Evolutionary conservation across 1,284 basidiomycete genomes (phyloP).

Genomic region (Phellinidium pouzarii): DNA sequence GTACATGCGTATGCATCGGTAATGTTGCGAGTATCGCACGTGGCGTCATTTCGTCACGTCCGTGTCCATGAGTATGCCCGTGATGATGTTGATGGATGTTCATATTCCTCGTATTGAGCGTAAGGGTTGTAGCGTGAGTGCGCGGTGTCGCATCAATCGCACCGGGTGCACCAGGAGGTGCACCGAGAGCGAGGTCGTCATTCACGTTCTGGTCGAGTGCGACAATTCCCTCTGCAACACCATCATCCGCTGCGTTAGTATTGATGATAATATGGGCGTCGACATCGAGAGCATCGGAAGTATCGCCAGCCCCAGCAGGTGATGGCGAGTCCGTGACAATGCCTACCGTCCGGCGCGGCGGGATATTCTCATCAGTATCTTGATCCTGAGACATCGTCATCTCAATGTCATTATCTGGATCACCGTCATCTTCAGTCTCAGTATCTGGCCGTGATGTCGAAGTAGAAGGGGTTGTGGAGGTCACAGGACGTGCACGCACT

Average conservation of each 20-base stretch:
- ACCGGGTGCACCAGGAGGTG: slow-evolving; percentile 76
- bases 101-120: slow-evolving; percentile 14
- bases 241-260: slow-evolving; percentile 30
- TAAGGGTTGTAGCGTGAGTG: slow-evolving; percentile 27
- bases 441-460: slow-evolving; percentile 58
- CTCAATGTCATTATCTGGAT: slow-evolving; percentile 37
- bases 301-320: slow-evolving; percentile 26
- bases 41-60: slow-evolving; percentile 22
- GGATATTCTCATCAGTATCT: slow-evolving; percentile 38
- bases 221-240: slow-evolving; percentile 66
- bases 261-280: slow-evolving; percentile 68
- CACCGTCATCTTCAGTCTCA: slow-evolving; percentile 58
- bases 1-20: slow-evolving; percentile 7
- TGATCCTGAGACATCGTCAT: slow-evolving; percentile 38
- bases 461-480: slow-evolving; percentile 48
- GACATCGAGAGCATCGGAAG: slow-evolving; percentile 32
- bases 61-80: neutral
- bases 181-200: slow-evolving; percentile 82
- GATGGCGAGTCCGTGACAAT: slow-evolving; percentile 51
- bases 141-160: slow-evolving; percentile 48
- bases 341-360: slow-evolving; percentile 47
- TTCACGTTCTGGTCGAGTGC: slow-evolving; percentile 51
- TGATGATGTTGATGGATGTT: slow-evolving; percentile 1
- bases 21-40: slow-evolving; percentile 20
- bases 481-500: slow-evolving; percentile 31